Conservation (phyloP, 805 yeast species). For the Teunomyces funiuensis region DNA sequence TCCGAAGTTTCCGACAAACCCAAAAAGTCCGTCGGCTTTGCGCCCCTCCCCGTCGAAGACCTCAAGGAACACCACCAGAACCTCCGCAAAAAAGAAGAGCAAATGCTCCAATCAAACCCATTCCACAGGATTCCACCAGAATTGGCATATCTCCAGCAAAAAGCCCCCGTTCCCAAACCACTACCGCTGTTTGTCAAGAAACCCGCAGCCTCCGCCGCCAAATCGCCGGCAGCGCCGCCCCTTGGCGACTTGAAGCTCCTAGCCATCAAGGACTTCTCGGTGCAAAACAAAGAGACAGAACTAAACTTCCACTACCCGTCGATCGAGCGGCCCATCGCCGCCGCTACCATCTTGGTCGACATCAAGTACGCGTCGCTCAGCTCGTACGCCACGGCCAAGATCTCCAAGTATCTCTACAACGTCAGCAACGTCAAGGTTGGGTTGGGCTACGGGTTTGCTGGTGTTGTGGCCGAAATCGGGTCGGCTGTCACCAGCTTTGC, state of each 20-base stretch:
- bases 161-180: conserved; percentile 30
- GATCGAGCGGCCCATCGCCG: conserved; percentile 48
- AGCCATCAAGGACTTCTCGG: conserved; percentile 50
- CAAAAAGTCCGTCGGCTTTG: conserved; percentile 40
- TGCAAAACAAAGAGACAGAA: conserved; percentile 42
- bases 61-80: conserved; percentile 33
- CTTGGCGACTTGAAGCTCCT: conserved; percentile 50
- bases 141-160: conserved; percentile 34
- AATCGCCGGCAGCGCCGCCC: not conserved
- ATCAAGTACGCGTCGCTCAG: conserved; percentile 60
- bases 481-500: conserved; percentile 34
- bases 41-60: conserved; percentile 37
- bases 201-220: not conserved
- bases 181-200: conserved; percentile 9
- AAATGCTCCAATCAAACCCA: conserved; percentile 27
- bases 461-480: conserved; percentile 59
- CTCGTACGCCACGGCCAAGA: conserved; percentile 63
- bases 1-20: conserved; percentile 8
- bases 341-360: conserved; percentile 54
- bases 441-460: conserved; percentile 70
- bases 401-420: conserved; percentile 53
- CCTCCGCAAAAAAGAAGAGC: conserved; percentile 27
- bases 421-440: conserved; percentile 58
- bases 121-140: conserved; percentile 45
- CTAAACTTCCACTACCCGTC: conserved; percentile 55